phyloP scores from a whole-genome alignment of 208 protist species.

The Trypanosomatidae sp. region DNA sequence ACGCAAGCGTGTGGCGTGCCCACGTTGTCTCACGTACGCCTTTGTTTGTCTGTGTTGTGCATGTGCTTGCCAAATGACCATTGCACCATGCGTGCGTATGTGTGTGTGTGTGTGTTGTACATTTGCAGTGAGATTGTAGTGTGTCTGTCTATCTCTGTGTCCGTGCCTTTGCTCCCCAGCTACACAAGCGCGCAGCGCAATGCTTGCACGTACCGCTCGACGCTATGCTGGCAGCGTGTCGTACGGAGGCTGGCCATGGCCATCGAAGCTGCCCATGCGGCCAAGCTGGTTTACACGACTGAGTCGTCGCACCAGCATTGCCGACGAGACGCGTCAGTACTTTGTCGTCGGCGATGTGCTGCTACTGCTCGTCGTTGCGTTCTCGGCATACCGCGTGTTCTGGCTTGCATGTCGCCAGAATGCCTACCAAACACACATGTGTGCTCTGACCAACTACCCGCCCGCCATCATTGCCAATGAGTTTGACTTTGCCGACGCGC shows the following conservation, averaged over 20 bases:
- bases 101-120: too few species aligned
- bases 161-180: too few species aligned
- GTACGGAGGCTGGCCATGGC: constrained; percentile 82
- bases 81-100: too few species aligned
- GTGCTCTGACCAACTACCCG: constrained; percentile 44
- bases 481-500: constrained; percentile 59
- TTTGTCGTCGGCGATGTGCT: constrained; percentile 65
- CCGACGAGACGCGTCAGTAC: constrained; percentile 57
- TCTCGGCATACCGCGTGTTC: constrained; percentile 56
- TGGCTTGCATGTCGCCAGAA: constrained; percentile 36
- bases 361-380: constrained; percentile 36
- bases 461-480: constrained; percentile 83
- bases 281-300: constrained; percentile 58
- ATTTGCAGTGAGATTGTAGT: too few species aligned
- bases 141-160: too few species aligned
- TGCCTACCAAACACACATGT: constrained; percentile 66
- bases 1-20: too few species aligned
- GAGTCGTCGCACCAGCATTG: constrained; percentile 51
- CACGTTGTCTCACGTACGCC: too few species aligned
- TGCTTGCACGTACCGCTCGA: too few species aligned
- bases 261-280: constrained; percentile 62
- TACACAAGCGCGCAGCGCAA: too few species aligned
- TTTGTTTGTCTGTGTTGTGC: too few species aligned
- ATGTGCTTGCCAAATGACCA: too few species aligned
- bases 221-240: constrained; percentile 36